Evolutionary conservation across 2,329 filamentous ascomycete species (phyloP).

Genomic region (Trichoderma pleuroti): DNA sequence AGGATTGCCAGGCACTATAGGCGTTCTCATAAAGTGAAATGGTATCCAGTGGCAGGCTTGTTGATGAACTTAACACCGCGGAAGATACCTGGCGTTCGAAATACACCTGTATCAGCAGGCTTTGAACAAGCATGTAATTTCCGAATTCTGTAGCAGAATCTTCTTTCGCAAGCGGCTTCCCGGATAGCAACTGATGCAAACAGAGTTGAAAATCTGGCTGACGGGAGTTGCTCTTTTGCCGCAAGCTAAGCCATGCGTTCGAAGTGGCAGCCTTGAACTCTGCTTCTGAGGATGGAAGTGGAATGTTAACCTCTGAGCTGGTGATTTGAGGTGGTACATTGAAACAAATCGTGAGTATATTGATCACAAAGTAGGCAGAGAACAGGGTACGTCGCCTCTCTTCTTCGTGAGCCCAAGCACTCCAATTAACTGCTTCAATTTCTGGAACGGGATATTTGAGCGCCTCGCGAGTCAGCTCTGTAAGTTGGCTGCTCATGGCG

Average conservation of each 20-base stretch:
- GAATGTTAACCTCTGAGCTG: neutral
- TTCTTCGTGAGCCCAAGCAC: neutral
- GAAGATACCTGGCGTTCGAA: neutral
- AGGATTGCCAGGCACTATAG: neutral
- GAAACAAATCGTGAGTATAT: neutral
- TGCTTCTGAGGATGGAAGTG: neutral
- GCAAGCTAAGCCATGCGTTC: neutral
- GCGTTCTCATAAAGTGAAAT: neutral
- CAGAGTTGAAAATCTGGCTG: neutral
- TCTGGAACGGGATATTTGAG: neutral
- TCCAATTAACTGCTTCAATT: neutral
- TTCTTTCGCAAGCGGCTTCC: neutral
- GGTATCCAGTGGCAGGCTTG: neutral
- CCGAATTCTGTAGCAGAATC: neutral
- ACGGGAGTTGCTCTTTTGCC: neutral
- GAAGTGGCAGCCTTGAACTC: neutral
- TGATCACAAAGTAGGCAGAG: neutral
- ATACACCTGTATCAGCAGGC: neutral
- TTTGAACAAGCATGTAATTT: neutral
- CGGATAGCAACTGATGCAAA: neutral
- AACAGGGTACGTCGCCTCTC: neutral
- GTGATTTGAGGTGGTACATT: neutral
- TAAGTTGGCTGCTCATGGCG: neutral
- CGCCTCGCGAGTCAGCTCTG: neutral
- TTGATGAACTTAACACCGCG: neutral